Evolutionary conservation across 169 alveolate genomes (phyloP).

Genomic region (Hepatocystis sp.): DNA sequence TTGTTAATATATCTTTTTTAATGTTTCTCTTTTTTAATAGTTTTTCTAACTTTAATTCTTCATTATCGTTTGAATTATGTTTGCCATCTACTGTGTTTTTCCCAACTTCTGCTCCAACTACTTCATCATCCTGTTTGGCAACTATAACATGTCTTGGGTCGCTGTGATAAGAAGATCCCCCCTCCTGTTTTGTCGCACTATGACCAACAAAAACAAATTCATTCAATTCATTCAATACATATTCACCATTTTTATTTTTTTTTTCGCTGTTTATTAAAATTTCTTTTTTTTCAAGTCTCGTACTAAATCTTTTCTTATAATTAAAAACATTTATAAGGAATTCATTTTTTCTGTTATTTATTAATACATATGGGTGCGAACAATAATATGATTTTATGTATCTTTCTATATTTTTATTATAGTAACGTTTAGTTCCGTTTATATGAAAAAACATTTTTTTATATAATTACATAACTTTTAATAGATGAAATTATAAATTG

Average conservation of each 20-base stretch:
- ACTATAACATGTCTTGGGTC: not conserved
- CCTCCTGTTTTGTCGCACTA: not conserved
- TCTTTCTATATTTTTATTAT: not conserved
- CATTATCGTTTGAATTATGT: not conserved
- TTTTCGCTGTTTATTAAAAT: not conserved
- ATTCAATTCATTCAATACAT: conserved; percentile 33
- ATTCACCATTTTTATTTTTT: conserved; percentile 10
- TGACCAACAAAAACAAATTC: conserved; percentile 19
- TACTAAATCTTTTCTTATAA: not conserved
- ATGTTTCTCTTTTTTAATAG: conserved; percentile 47
- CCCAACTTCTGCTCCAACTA: not conserved
- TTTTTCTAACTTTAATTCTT: conserved; percentile 25
- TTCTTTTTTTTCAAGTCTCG: not conserved
- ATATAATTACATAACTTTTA: not conserved
- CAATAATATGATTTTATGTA: too few species aligned
- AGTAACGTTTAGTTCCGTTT: not conserved
- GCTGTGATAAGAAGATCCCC: too few species aligned
- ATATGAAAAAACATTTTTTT: not conserved
- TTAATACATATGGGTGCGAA: too few species aligned
- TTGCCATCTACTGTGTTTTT: not conserved
- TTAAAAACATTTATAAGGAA: not conserved
- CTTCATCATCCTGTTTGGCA: not conserved
- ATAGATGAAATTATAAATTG: not conserved
- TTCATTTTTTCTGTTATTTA: conserved; percentile 8
- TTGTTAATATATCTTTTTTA: conserved; percentile 45